Evolutionary conservation across 768 basidiomycete species (phyloP).

Genomic region (Boletus rubropictus): DNA sequence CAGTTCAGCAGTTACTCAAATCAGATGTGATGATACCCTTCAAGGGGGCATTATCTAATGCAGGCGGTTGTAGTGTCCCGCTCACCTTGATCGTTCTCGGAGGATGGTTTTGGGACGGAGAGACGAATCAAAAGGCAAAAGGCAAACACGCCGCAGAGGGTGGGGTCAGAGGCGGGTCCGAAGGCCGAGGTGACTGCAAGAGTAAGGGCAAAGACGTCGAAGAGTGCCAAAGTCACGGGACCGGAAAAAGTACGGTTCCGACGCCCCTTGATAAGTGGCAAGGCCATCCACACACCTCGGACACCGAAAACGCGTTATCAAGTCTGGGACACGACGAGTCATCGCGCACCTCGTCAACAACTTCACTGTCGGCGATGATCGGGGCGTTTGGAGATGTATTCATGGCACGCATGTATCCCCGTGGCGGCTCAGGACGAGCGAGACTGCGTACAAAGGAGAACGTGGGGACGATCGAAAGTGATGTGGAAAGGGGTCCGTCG

Average conservation of each 20-base stretch:
- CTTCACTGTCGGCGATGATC: conserved; percentile 19
- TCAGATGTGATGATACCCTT: conserved; percentile 53
- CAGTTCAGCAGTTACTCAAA: conserved; percentile 68
- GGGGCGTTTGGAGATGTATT: conserved; percentile 16
- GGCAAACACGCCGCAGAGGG: not conserved
- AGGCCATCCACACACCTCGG: not conserved
- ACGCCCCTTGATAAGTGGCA: too few relatives aligned
- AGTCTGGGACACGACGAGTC: not conserved
- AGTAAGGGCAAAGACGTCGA: conserved; percentile 7
- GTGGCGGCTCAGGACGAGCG: not conserved
- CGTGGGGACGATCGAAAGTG: not conserved
- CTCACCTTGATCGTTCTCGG: conserved; percentile 88
- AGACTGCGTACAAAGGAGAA: not conserved
- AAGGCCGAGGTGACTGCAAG: not conserved
- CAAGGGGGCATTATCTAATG: conserved; percentile 58
- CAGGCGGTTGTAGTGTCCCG: conserved; percentile 80
- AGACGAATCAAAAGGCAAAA: not conserved
- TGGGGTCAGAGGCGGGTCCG: too few relatives aligned
- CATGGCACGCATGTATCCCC: conserved; percentile 6
- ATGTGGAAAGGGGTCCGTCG: conserved; percentile 8
- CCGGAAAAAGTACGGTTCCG: not conserved
- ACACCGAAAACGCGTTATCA: not conserved
- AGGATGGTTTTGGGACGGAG: conserved; percentile 73
- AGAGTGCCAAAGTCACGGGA: not conserved
- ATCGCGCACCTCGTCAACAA: conserved; percentile 8